Conservation (phyloP, 2,329 filamentous ascomycete genomes). For the Fonsecaea monophora region DNA sequence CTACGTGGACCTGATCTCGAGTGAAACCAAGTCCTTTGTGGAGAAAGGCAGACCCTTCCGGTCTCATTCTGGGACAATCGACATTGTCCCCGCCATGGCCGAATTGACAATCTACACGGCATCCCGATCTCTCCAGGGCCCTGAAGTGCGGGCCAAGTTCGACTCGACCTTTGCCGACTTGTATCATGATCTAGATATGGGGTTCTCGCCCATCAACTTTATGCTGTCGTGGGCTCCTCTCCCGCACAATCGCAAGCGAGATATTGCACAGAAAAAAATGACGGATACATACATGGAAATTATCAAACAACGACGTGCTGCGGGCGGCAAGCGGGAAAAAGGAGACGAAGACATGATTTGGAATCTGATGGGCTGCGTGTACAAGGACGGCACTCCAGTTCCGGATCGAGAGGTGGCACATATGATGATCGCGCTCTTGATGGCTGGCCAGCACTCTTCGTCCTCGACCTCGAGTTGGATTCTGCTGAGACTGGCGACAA, state of each 20-base stretch:
- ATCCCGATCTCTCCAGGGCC: slow-evolving; percentile 74
- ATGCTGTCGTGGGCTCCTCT: slow-evolving; percentile 79
- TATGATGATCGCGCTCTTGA: slow-evolving; percentile 85
- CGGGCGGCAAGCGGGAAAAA: slow-evolving; percentile 52
- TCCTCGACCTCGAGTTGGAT: slow-evolving; percentile 81
- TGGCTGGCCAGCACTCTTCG: slow-evolving; percentile 84
- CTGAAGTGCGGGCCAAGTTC: slow-evolving; percentile 75
- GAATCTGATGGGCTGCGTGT: slow-evolving; percentile 77
- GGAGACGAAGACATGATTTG: slow-evolving; percentile 74
- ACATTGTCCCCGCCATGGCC: slow-evolving; percentile 72
- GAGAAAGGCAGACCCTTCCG: slow-evolving; percentile 63
- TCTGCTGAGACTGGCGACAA: slow-evolving; percentile 72
- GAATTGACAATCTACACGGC: slow-evolving; percentile 85
- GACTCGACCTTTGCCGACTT: slow-evolving; percentile 74
- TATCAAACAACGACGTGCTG: slow-evolving; percentile 66
- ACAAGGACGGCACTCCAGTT: slow-evolving; percentile 73
- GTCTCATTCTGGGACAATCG: slow-evolving; percentile 63
- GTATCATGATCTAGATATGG: slow-evolving; percentile 81
- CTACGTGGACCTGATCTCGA: slow-evolving; percentile 79
- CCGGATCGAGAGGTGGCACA: slow-evolving; percentile 79
- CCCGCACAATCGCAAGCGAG: slow-evolving; percentile 75
- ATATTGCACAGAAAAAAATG: slow-evolving; percentile 74
- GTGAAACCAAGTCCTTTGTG: slow-evolving; percentile 71
- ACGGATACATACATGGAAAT: slow-evolving; percentile 73
- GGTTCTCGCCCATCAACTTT: slow-evolving; percentile 82